Percentiles rank a stretch among this genome's conserved stretches.
phyloP scores from a whole-genome alignment of 345 rosid genomes.

The Cochlearia excelsa region DNA sequence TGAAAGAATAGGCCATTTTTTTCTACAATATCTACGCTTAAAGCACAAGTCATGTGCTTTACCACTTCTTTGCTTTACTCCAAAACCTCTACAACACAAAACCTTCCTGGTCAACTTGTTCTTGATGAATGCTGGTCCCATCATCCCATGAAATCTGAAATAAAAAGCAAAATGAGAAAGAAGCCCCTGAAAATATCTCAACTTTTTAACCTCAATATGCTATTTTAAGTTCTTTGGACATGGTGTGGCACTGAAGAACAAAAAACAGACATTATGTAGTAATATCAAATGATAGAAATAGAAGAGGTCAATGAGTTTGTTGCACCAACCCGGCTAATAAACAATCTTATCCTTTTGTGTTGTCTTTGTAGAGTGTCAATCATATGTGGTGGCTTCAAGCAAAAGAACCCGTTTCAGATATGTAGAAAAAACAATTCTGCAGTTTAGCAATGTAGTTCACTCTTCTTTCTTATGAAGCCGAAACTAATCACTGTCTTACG shows the following conservation, averaged over 20 bases:
- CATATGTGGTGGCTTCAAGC: slow-evolving; percentile 43
- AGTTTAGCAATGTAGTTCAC: slow-evolving; percentile 28
- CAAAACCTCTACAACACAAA: slow-evolving; percentile 46
- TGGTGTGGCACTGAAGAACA: slow-evolving; percentile 6
- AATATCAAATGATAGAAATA: slow-evolving; percentile 10
- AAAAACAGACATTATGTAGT: slow-evolving; percentile 6
- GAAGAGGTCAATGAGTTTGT: slow-evolving; percentile 38
- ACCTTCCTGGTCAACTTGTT: slow-evolving; percentile 42
- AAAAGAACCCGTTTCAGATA: slow-evolving; percentile 35
- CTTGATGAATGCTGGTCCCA: slow-evolving; percentile 41
- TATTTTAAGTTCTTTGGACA: slow-evolving; percentile 19
- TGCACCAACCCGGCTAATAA: slow-evolving; percentile 38
- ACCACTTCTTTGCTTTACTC: slow-evolving; percentile 86
- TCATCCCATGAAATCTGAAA: slow-evolving; percentile 33
- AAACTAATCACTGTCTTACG: slow-evolving; percentile 16
- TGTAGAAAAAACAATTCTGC: slow-evolving; percentile 18
- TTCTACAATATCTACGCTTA: slow-evolving; percentile 72
- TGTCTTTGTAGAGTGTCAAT: slow-evolving; percentile 34
- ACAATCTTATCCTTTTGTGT: slow-evolving; percentile 24
- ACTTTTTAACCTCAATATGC: slow-evolving; percentile 12
- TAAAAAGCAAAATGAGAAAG: slow-evolving; percentile 23
- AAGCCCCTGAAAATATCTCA: slow-evolving; percentile 4
- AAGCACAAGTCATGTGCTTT: slow-evolving; percentile 79
- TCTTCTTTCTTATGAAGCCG: slow-evolving; percentile 39
- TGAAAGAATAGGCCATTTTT: slow-evolving; percentile 51